Evolutionary conservation across 2,329 filamentous ascomycete genomes (phyloP), one percentile per base, ranked within the genome.

Genomic region (Penicillium sumatraense): DNA sequence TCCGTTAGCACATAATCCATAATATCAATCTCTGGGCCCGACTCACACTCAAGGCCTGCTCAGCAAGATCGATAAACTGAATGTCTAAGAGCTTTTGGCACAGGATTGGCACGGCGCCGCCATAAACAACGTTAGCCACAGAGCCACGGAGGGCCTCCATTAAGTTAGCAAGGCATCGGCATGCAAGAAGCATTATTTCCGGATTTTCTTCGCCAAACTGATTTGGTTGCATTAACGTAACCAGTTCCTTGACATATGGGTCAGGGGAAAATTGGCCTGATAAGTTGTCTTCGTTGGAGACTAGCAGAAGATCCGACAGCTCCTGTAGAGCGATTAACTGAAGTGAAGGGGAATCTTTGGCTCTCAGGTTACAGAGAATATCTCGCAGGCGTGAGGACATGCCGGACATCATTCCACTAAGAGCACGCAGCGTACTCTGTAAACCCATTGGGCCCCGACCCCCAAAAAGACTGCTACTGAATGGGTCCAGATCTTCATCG

Each of bases 31-130:
- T 13, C 23, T 23, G 11, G 38, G 13, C 27, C 31, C 29, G 53
- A 78, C 81, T 71, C 74, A 84, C 82, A 78, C 92, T 99, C 47
- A 99, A 79, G 54, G 95, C 92, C 78, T 99, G 96, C 76, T 99
- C 95, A 33, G 96, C 96, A 51, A 99, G 81, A 73, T 99, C 95
- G 71, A 99, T 99, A 73, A 93, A 99, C 58, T 93, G 89, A 42
- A 98, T 98, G 75, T 98, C 93, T 57, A 98, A 81, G 26, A 99
- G 81, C 75, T 98, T 99, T 70, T 93, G 90, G 76, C 95, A 98
- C 23, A 99, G 80, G 11, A 99, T 87, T 2, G 95, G 93, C 5
- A 99, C 95, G 29, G 95, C 95, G 47, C 92, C 91, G n/a, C 93
- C 93, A 71, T 98, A 98, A 3, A 98, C 95, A 13, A 99, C 92